A percentile compares a stretch with the other conserved stretches of the same genome.
These are phyloP conservation scores for Lentinula lateritia DNA, from an alignment of 768 basidiomycete genomes.

Conservation along the genomic window DNA sequence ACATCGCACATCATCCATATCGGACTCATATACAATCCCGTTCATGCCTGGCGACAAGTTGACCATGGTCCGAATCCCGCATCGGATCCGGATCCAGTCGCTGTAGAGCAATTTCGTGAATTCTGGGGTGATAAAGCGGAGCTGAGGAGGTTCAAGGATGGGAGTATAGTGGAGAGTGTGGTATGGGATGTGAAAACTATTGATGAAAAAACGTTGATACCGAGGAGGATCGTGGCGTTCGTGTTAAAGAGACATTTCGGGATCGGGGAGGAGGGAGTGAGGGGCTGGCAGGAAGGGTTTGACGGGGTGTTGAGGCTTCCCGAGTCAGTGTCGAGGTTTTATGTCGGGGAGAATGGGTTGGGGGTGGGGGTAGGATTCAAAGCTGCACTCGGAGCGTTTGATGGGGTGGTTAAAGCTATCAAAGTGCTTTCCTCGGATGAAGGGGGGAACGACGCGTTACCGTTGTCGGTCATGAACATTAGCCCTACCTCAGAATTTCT, in stretches of 20 bases:
- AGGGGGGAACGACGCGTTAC: slow-evolving; percentile 37
- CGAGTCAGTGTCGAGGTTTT: slow-evolving; percentile 41
- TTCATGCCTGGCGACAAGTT: slow-evolving; percentile 76
- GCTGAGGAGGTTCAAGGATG: slow-evolving; percentile 92
- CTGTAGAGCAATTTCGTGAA: slow-evolving; percentile 59
- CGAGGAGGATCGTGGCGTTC: slow-evolving; percentile 66
- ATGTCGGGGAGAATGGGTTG: slow-evolving; percentile 22
- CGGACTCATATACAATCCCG: slow-evolving; percentile 70
- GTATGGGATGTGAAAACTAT: slow-evolving; percentile 87
- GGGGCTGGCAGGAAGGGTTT: slow-evolving; percentile 53
- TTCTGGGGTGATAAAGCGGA: slow-evolving; percentile 94
- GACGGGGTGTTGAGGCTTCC: slow-evolving; percentile 58
- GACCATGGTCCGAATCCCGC: slow-evolving; percentile 82
- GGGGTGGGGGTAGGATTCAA: slow-evolving; percentile 57
- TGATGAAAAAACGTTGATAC: slow-evolving; percentile 79
- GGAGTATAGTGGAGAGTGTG: slow-evolving; percentile 87
- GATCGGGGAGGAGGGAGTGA: slow-evolving; percentile 45
- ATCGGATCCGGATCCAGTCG: slow-evolving; percentile 48
- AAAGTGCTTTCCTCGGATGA: slow-evolving; percentile 60
- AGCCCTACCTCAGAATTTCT: slow-evolving; percentile 69
- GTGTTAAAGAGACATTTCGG: slow-evolving; percentile 74
- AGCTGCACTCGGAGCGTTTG: slow-evolving; percentile 72
- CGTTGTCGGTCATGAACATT: slow-evolving; percentile 72
- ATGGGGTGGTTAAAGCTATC: slow-evolving; percentile 66
- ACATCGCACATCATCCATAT: slow-evolving; percentile 50